These are phyloP conservation scores for Wallacemonas sp. DNA, from an alignment of 208 protist genomes.

Conservation along the genomic window DNA sequence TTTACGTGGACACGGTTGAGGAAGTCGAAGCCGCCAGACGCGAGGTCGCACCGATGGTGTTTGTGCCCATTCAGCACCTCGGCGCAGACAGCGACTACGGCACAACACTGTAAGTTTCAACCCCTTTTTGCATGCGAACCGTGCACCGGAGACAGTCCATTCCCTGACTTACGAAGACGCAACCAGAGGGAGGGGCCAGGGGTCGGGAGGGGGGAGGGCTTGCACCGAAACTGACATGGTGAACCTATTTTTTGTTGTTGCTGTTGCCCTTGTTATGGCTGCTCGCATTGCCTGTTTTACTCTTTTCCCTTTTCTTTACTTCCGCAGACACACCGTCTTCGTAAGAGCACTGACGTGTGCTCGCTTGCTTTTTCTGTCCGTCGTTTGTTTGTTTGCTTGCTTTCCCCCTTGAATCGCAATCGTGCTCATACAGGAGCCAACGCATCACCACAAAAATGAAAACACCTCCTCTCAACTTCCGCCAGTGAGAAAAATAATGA, in stretches of 20 bases:
- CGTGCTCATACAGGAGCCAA: background rate
- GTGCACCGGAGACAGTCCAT: too few species aligned
- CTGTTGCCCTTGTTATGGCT: background rate
- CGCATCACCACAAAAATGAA: too few species aligned
- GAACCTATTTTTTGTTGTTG: constrained; percentile 4
- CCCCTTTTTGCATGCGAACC: too few species aligned
- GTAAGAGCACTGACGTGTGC: too few species aligned
- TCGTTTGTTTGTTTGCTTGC: too few species aligned
- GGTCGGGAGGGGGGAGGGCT: too few species aligned
- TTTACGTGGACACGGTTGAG: constrained; percentile 41
- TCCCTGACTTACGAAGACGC: too few species aligned
- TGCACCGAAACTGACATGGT: background rate
- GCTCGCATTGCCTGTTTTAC: background rate
- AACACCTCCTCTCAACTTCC: too few species aligned
- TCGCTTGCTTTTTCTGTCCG: constrained; percentile 23
- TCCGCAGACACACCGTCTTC: too few species aligned
- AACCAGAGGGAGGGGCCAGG: too few species aligned
- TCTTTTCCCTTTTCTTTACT: constrained; percentile 14
- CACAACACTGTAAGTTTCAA: constrained; percentile 6
- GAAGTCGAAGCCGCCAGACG: constrained; percentile 2
- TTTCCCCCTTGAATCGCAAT: background rate
- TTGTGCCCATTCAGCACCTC: constrained; percentile 8
- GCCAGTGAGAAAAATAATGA: too few species aligned
- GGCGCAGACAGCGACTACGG: constrained; percentile 2
- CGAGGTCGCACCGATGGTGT: constrained; percentile 27